A percentile compares a stretch with the other conserved stretches of the same genome.
Evolutionary conservation across 306 rosid species (phyloP).

Genomic region (Rosa persica): DNA sequence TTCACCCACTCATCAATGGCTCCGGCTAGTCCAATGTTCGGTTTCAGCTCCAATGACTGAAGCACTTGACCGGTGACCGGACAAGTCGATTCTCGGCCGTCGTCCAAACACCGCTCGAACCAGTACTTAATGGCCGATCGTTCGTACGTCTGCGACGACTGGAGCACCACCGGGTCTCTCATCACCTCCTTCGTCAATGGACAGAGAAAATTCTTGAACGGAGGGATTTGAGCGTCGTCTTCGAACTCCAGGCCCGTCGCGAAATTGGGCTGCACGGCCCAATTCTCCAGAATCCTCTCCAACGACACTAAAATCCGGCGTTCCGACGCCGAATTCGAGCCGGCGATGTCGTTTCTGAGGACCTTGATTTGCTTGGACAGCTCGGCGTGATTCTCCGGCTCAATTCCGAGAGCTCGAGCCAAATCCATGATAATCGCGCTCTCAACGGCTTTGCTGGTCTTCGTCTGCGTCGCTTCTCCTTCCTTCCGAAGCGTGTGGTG

Average conservation of each 20-base stretch:
- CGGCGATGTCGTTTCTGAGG: slow-evolving; percentile 35
- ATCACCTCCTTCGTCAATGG: slow-evolving; percentile 58
- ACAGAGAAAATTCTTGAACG: slow-evolving; percentile 49
- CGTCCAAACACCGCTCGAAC: slow-evolving; percentile 49
- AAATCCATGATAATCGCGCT: slow-evolving; percentile 62
- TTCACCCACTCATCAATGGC: slow-evolving; percentile 56
- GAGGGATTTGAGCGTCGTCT: slow-evolving; percentile 40
- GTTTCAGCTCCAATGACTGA: slow-evolving; percentile 45
- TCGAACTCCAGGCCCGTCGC: slow-evolving; percentile 32
- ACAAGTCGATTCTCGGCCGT: slow-evolving; percentile 45
- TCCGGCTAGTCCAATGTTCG: slow-evolving; percentile 52
- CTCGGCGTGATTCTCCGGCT: slow-evolving; percentile 40
- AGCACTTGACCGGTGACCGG: slow-evolving; percentile 48
- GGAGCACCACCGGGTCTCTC: slow-evolving; percentile 54
- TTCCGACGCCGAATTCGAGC: slow-evolving; percentile 25
- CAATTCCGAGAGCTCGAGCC: slow-evolving; percentile 54
- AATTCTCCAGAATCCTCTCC: slow-evolving; percentile 38
- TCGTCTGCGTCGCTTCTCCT: slow-evolving; percentile 40
- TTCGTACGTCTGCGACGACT: slow-evolving; percentile 55
- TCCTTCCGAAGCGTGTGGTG: slow-evolving; percentile 45
- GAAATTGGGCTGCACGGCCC: slow-evolving; percentile 29
- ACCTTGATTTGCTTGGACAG: slow-evolving; percentile 42
- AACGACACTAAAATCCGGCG: slow-evolving; percentile 38
- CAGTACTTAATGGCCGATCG: slow-evolving; percentile 48
- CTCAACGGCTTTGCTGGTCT: slow-evolving; percentile 51